Evolutionary conservation across 2,329 filamentous ascomycete species (phyloP), one percentile per base, ranked within the genome.

Genomic region (Penicillium capsulatum): DNA sequence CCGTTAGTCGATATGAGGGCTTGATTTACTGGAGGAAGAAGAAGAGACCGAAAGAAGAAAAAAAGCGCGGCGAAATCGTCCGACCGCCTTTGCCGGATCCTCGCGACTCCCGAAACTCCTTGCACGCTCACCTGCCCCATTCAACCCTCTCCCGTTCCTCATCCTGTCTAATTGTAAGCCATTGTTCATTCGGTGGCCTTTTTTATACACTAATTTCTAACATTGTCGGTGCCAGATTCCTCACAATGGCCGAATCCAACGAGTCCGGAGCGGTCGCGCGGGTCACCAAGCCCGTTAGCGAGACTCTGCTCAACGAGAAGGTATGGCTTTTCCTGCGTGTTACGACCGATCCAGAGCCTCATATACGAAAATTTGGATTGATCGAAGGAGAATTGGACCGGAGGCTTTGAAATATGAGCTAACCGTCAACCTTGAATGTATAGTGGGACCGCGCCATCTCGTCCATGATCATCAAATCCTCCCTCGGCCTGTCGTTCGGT

Each of bases 401-500:
- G 34, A 19, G 27, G 34, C 30, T 20, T 31, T 27, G 33, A 39
- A 35, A 29, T 29, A 36, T 36, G 14, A 30, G 40, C 54, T 57
- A 54, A 57, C 34, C 22, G 26, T 30, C 31, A 22, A 43, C 28
- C 19, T 35, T 50, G 40, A 39, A 47, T 48, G 35, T 37, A 51
- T 56, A 98, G 92, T 98, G 92, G 92, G 92, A 98, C 69, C 91
- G 86, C 73, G 96, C 92, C 72, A 83, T 98, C 58, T 97, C 92
- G 58, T 96, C 94, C 64, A 81, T 96, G 69, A 81, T 98, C 65
- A 94, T 98, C 76, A 90, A 94, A 71, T 97, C 91, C 53, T 84
- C 86, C 40, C 84, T 98, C 68, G 92, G 92, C 62, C 85, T 97
- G 65, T 88, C 86, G 57, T 98, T 98, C 72, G 92, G 92, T 65